A percentile compares a stretch with the other conserved stretches of the same genome.
Conservation (phyloP, 1,139 yeast genomes). For the Debaryomycetaceae sp. region DNA sequence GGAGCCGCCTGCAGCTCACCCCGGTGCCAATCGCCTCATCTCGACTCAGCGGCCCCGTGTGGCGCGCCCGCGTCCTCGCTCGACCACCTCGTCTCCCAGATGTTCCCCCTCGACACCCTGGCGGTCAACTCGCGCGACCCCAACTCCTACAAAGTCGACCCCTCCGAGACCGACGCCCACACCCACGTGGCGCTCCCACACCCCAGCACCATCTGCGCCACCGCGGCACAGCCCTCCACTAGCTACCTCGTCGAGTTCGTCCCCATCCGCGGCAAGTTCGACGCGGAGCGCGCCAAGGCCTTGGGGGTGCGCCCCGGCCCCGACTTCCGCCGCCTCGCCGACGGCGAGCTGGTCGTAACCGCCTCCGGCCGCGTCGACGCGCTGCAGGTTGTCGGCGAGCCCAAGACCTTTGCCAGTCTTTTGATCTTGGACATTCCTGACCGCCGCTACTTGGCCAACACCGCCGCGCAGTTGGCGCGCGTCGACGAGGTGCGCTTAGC, state of each 20-base stretch:
- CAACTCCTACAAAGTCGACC: constrained; percentile 36
- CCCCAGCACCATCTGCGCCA: constrained; percentile 13
- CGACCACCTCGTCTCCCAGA: constrained; percentile 32
- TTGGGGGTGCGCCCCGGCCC: constrained; percentile 71
- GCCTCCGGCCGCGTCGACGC: constrained; percentile 62
- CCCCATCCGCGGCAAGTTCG: constrained; percentile 76
- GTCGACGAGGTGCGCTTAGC: constrained; percentile 36
- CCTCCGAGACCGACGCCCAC: constrained; percentile 37
- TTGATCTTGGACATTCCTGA: constrained; percentile 75
- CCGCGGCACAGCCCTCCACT: constrained; percentile 26
- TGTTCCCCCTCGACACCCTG: constrained; percentile 49
- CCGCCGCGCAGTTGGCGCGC: constrained; percentile 31
- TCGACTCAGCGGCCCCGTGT: no score
- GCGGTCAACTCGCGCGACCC: constrained; percentile 35
- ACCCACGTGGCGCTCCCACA: constrained; percentile 37
- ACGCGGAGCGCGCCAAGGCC: constrained; percentile 57
- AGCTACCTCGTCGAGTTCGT: constrained; percentile 63
- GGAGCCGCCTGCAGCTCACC: no score
- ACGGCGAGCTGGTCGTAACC: constrained; percentile 55
- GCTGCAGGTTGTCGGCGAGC: constrained; percentile 66
- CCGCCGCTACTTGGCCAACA: constrained; percentile 42
- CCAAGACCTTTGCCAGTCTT: constrained; percentile 54
- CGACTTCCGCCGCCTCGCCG: constrained; percentile 53
- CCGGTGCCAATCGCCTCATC: no score
- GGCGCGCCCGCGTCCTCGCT: constrained; percentile 16